Base-by-base conservation (phyloP, 108 stramenopile genomes). In the Nitzschia putrida region DNA sequence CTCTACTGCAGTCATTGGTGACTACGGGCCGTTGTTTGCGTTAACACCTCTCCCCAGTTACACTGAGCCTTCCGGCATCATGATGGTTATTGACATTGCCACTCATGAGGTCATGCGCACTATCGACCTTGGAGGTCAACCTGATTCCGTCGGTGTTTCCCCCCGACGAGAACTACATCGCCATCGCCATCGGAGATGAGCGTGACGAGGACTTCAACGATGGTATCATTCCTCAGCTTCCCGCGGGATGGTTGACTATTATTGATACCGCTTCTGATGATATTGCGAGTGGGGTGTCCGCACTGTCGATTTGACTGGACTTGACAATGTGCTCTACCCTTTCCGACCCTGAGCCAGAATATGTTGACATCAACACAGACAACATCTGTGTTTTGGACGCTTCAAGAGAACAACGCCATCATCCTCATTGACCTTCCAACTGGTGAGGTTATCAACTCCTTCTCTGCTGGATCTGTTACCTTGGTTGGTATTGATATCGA, bases 341-440 rank as follows among this genome's bases (percentile, higher is more conserved):
- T n/a, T 54, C 69, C 10, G 84, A 88, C 67, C 90, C 90, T 23
- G 86, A 91, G 60, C 90, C 90, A 12, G 90, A 87, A 60, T 87
- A 66, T 64, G 84, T 87, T 26, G 58, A 71, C 54, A 87, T 91
- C 75, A 83, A 85, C 61, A 52, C 69, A 0, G 74, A 83, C 49
- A 88, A 91, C 56, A 63, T 76, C 11, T 83, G 79, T 20, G 76
- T 82, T 50, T 78, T 88, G 21, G n/a, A 83, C 87, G 40, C 75
- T 91, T 11, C 90, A 88, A 73, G 87, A 88, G 58, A 91, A 91
- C 76, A 91, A 91, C 61, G 85, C 72, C 7, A 71, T 86, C 16
- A 74, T 85, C 12, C 29, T 88, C 41, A 61, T 91, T 38, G 83
- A 91, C 53, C 40, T 84, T 4, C 69, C 45, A 3, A 74, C 53